These are phyloP conservation scores for Seiridium unicorne DNA, from an alignment of 2,329 filamentous ascomycete species.

Conservation along the genomic window DNA sequence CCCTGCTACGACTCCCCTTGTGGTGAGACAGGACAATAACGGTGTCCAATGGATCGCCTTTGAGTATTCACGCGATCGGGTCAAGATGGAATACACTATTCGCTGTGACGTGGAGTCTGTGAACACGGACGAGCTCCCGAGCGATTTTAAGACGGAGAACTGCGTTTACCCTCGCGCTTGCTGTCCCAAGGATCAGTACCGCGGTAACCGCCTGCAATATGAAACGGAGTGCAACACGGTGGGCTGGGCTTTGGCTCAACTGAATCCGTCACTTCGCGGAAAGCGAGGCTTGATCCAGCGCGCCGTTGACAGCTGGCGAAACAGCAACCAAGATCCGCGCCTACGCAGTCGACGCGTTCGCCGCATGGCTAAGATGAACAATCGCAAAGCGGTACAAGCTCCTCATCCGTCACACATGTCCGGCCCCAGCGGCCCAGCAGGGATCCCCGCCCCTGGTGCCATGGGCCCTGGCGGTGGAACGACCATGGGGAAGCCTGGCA, in stretches of 20 bases:
- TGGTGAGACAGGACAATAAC: constrained; percentile 92
- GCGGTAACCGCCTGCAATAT: constrained; percentile 91
- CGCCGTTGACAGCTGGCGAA: constrained; percentile 97
- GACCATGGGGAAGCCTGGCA: constrained; percentile 64
- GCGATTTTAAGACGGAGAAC: constrained; percentile 96
- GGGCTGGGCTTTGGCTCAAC: constrained; percentile 95
- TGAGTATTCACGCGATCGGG: constrained; percentile 92
- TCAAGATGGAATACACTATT: constrained; percentile 99
- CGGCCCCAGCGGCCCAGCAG: constrained; percentile 63
- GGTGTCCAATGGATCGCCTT: constrained; percentile 99
- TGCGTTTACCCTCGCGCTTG: constrained; percentile 96
- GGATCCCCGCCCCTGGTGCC: constrained; percentile 61
- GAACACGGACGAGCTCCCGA: constrained; percentile 77
- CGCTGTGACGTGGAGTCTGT: constrained; percentile 97
- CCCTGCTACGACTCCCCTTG: constrained; percentile 90
- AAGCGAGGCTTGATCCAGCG: constrained; percentile 96
- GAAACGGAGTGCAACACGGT: constrained; percentile 99
- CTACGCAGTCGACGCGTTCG: constrained; percentile 88
- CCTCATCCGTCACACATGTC: constrained; percentile 65
- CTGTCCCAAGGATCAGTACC: constrained; percentile 93
- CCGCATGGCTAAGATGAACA: constrained; percentile 94
- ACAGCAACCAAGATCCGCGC: constrained; percentile 95
- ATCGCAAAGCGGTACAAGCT: constrained; percentile 68
- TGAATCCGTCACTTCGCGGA: constrained; percentile 86
- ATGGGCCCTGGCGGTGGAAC: constrained; percentile 57